These are phyloP conservation scores for Cryptomeria japonica DNA, from an alignment of 75 land plant genomes.

Conservation along the genomic window DNA sequence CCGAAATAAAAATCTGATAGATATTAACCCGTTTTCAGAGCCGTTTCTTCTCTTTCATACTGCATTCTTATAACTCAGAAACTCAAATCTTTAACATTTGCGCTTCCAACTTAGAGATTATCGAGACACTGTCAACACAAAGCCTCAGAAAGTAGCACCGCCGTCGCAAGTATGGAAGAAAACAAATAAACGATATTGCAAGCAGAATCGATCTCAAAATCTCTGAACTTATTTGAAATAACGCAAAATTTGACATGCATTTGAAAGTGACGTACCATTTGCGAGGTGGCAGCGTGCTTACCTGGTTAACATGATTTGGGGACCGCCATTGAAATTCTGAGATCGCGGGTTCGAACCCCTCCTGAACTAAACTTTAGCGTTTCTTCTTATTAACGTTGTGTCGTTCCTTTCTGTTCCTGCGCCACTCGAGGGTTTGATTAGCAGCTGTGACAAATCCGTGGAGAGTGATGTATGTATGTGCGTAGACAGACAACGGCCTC, in stretches of 20 bases:
- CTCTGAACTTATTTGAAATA: not conserved
- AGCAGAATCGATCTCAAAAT: not conserved
- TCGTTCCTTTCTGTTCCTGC: not conserved
- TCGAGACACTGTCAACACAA: not conserved
- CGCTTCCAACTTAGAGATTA: not conserved
- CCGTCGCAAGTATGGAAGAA: not conserved
- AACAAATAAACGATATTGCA: not conserved
- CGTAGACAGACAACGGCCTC: not conserved
- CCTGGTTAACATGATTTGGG: not conserved
- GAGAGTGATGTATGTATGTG: not conserved
- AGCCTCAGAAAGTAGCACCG: not conserved
- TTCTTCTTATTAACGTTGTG: not conserved
- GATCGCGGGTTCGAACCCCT: conserved; percentile 1
- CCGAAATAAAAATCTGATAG: not conserved
- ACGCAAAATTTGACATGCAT: not conserved
- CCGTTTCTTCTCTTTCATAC: not conserved
- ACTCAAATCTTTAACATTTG: conserved; percentile 3
- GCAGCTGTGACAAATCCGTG: not conserved
- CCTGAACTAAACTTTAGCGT: too few species aligned
- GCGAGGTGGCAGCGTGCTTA: not conserved
- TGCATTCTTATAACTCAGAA: not conserved
- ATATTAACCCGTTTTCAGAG: too few species aligned
- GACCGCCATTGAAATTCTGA: not conserved
- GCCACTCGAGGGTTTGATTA: not conserved
- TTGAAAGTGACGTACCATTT: not conserved